Percentiles rank a stretch among this genome's conserved stretches.
Conservation (phyloP, 768 basidiomycete species). For the Leccinum longicurvipes region DNA sequence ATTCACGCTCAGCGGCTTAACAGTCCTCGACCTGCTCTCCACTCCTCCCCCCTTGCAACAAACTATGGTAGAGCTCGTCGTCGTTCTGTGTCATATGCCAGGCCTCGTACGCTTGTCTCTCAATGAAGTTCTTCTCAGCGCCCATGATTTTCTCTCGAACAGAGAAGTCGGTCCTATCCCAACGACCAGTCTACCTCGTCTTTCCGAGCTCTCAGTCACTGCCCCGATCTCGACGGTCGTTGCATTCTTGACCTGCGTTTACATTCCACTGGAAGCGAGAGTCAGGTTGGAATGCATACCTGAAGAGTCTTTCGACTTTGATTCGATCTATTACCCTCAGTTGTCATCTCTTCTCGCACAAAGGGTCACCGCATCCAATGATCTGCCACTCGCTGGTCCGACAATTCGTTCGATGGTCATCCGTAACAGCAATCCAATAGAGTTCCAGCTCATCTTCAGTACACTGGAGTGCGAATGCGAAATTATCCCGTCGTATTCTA, state of each 20-base stretch:
- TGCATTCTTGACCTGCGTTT: background rate
- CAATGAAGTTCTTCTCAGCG: rapidly evolving
- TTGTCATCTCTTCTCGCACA: background rate
- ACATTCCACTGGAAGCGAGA: background rate
- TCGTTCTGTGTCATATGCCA: background rate
- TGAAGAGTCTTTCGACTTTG: background rate
- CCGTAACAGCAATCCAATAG: background rate
- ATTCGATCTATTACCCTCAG: background rate
- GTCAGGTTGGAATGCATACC: background rate
- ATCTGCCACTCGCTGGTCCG: background rate
- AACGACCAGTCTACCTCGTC: background rate
- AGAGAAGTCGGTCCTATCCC: background rate
- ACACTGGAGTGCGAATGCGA: background rate
- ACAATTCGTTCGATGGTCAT: background rate
- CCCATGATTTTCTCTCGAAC: background rate
- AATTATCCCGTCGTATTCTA: background rate
- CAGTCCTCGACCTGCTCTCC: background rate
- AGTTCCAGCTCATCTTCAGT: background rate
- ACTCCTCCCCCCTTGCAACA: background rate
- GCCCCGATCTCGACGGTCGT: background rate
- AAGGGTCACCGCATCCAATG: background rate
- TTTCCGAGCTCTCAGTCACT: background rate
- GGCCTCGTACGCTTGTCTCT: background rate
- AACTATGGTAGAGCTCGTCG: background rate
- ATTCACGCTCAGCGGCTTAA: background rate